Conservation (phyloP, 495 filamentous ascomycete species). For the Alectoria sarmentosa region DNA sequence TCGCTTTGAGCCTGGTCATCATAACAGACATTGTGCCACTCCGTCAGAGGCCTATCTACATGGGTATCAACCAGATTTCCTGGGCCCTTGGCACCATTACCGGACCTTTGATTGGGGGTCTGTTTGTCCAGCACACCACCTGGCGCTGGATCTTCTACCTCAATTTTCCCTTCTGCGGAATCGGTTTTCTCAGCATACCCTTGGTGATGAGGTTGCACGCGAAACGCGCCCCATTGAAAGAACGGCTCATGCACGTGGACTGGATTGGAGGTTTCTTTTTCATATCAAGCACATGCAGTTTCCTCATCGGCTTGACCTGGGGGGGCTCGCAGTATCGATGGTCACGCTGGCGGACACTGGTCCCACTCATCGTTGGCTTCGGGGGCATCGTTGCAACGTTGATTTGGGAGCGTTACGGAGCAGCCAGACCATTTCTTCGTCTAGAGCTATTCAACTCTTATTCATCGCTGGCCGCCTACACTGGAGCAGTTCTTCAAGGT, state of each 20-base stretch:
- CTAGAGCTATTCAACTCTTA: constrained; percentile 42
- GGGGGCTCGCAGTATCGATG: background rate
- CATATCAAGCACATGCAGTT: background rate
- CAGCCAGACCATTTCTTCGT: constrained; percentile 48
- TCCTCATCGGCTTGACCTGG: background rate
- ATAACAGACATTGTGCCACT: constrained; percentile 37
- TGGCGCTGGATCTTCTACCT: constrained; percentile 40
- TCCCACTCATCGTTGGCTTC: background rate
- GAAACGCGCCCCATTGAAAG: background rate
- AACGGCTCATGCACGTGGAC: background rate
- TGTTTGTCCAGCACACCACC: constrained; percentile 33
- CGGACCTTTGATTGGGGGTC: constrained; percentile 30
- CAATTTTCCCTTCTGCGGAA: constrained; percentile 35
- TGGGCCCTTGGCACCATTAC: constrained; percentile 33
- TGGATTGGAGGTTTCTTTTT: background rate
- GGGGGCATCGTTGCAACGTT: background rate
- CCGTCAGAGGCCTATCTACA: constrained; percentile 32
- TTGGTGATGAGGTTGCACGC: background rate
- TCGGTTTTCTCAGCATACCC: background rate
- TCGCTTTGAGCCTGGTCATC: constrained; percentile 28
- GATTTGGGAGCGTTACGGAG: constrained; percentile 29
- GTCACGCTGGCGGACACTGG: background rate
- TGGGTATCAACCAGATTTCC: constrained; percentile 27
- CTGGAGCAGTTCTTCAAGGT: constrained; percentile 47
- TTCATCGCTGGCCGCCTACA: constrained; percentile 34